phyloP scores from a whole-genome alignment of 768 basidiomycete species.

The Tephrocybe sp. region DNA sequence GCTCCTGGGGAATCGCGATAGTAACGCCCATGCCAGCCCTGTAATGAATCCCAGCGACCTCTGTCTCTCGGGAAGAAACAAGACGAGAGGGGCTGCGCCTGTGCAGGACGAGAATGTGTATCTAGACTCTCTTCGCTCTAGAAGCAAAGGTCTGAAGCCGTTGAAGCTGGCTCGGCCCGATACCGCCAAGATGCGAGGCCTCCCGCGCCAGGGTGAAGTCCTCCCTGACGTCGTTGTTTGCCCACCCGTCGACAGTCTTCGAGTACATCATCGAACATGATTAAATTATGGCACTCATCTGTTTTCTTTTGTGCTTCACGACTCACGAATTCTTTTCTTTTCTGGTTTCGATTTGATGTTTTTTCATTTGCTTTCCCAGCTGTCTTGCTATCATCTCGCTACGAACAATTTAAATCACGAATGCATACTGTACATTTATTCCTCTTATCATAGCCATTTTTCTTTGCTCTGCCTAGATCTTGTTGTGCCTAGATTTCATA shows the following conservation, averaged over 20 bases:
- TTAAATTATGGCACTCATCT: slow-evolving; percentile 26
- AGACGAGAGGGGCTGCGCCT: slow-evolving; percentile 24
- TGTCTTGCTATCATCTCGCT: slow-evolving; percentile 9
- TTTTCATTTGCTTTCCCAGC: not conserved
- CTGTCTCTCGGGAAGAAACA: slow-evolving; percentile 58
- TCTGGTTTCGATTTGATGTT: not conserved
- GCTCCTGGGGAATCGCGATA: slow-evolving; percentile 58
- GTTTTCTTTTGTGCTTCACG: slow-evolving; percentile 15
- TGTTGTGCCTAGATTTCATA: too few relatives aligned
- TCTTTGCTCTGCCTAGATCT: too few relatives aligned
- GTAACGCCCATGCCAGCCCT: slow-evolving; percentile 27
- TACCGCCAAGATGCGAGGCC: slow-evolving; percentile 58
- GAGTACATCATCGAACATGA: slow-evolving; percentile 40
- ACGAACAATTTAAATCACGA: slow-evolving; percentile 6
- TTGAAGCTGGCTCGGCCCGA: slow-evolving; percentile 60
- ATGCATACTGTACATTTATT: too few relatives aligned
- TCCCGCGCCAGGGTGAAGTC: slow-evolving; percentile 51
- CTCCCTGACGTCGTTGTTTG: slow-evolving; percentile 61
- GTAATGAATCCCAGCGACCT: slow-evolving; percentile 39
- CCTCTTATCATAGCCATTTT: too few relatives aligned
- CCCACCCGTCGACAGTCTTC: slow-evolving; percentile 51
- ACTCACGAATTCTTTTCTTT: slow-evolving; percentile 14
- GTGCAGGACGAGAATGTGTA: slow-evolving; percentile 40
- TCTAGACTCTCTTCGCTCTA: slow-evolving; percentile 26
- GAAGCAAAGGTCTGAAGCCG: slow-evolving; percentile 52